phyloP scores from a whole-genome alignment of 2,329 filamentous ascomycete species.

The Fusarium continuum region DNA sequence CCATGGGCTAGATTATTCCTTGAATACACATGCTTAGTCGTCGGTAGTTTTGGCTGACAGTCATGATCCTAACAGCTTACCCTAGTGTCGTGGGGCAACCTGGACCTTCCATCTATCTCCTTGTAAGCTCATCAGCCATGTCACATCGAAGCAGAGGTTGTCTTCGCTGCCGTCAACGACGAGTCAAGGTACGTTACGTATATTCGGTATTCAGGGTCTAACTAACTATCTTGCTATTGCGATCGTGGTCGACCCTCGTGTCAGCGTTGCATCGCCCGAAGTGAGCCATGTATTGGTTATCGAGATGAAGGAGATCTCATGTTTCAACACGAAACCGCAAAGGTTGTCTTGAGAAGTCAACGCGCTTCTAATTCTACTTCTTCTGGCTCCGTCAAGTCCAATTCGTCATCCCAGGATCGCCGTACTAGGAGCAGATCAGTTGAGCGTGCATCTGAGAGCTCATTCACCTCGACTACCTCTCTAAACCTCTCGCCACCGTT shows the following conservation, averaged over 20 bases:
- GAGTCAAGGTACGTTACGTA: slow-evolving; percentile 38
- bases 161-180: slow-evolving; percentile 45
- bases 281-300: slow-evolving; percentile 51
- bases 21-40: too few species aligned
- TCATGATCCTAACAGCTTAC: background rate
- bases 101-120: slow-evolving; percentile 8
- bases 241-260: slow-evolving; percentile 50
- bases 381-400: background rate
- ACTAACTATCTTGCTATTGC: slow-evolving; percentile 32
- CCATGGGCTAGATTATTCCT: too few species aligned
- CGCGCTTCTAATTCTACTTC: slow-evolving; percentile 11
- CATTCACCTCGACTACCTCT: background rate
- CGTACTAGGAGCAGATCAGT: slow-evolving; percentile 28
- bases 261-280: slow-evolving; percentile 49
- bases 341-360: slow-evolving; percentile 37
- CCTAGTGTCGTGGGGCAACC: slow-evolving; percentile 14
- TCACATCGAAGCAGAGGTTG: slow-evolving; percentile 47
- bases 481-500: slow-evolving; percentile 7
- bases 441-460: slow-evolving; percentile 8
- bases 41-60: background rate
- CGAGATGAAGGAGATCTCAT: slow-evolving; percentile 50
- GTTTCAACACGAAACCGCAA: slow-evolving; percentile 50
- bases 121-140: slow-evolving; percentile 21
- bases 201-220: too few species aligned
- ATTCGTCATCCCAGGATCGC: background rate